phyloP scores from a whole-genome alignment of 768 basidiomycete genomes.

The Sarcomyxa edulis region DNA sequence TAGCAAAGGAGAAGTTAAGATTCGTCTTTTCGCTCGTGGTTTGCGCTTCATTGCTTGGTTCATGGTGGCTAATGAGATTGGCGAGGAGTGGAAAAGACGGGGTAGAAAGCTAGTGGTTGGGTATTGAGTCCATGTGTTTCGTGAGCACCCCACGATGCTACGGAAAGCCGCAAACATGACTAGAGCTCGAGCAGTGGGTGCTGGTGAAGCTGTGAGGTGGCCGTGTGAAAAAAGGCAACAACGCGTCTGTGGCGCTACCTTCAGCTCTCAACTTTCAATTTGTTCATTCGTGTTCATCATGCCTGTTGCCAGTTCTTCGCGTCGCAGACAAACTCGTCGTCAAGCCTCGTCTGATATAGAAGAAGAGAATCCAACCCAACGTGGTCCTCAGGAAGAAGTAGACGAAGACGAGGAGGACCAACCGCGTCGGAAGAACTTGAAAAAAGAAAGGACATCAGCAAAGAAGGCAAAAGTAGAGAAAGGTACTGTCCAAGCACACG shows the following conservation, averaged over 20 bases:
- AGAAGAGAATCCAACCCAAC: conserved; percentile 38
- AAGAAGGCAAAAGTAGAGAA: conserved; percentile 28
- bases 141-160: too few relatives aligned
- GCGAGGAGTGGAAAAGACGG: conserved; percentile 68
- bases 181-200: too few relatives aligned
- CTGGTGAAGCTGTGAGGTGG: too few relatives aligned
- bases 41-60: conserved; percentile 87
- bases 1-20: conserved; percentile 68
- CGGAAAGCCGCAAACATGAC: too few relatives aligned
- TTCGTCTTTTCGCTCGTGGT: conserved; percentile 43
- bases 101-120: too few relatives aligned
- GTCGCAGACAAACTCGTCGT: conserved; percentile 32
- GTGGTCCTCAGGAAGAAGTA: conserved; percentile 25
- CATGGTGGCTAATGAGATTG: conserved; percentile 59
- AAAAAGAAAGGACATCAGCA: conserved; percentile 24
- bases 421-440: conserved; percentile 20
- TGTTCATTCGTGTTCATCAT: conserved; percentile 23
- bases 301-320: conserved; percentile 34
- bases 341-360: conserved; percentile 60
- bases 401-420: conserved; percentile 40
- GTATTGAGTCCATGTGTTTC: too few relatives aligned
- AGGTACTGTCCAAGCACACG: conserved; percentile 22
- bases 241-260: conserved; percentile 28
- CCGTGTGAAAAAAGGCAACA: too few relatives aligned
- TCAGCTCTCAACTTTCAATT: neutral